Evolutionary conservation across 306 rosid species (phyloP), one percentile per base, ranked within the genome.

Genomic region (Prunus salicina): DNA sequence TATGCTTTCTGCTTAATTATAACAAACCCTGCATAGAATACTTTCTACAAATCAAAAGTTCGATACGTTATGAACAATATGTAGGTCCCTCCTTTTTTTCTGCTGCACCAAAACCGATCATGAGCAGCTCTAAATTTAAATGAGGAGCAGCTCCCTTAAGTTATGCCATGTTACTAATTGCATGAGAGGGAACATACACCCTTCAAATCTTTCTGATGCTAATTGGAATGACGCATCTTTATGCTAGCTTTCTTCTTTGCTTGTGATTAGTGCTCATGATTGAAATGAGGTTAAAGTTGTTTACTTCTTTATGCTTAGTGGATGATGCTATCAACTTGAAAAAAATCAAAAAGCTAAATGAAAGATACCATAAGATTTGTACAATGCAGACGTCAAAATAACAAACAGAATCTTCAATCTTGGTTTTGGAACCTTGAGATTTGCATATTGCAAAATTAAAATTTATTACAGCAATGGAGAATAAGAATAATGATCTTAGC

Each of bases 1-100:
- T 12, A 50, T 15, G 11, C 41, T 38, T 71, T 64, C 60, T 78
- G 52, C 56, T 69, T 49, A 9, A 12, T 74, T 20, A 34, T 12
- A 28, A 34, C 78, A 73, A 14, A 27, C 14, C 6, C 20, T 75
- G 32, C 50, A 67, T 43, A 38, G 12, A 8, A 50, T 25, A 71
- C 65, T 78, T 63, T 51, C 19, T 19, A 53, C 46, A 69, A 47
- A 65, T 46, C 53, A 65, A 47, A 62, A 62, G 20, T 72, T 55
- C 2, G 41, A 57, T 41, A 16, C 62, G 6, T 15, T 27, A 43
- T 24, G 56, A 52, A 41, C 67, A 53, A 71, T 7, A 3, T 10
- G 24, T 16, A 7, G 45, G 45, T 6, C 67, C 67, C 13, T 63
- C 22, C 67, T 63, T 63, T 30, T 7, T n/a, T 28, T 15, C 15